Evolutionary conservation across 148 eudicot species (phyloP), one percentile per base, ranked within the genome.

Genomic region (Amaranthus cruentus): DNA sequence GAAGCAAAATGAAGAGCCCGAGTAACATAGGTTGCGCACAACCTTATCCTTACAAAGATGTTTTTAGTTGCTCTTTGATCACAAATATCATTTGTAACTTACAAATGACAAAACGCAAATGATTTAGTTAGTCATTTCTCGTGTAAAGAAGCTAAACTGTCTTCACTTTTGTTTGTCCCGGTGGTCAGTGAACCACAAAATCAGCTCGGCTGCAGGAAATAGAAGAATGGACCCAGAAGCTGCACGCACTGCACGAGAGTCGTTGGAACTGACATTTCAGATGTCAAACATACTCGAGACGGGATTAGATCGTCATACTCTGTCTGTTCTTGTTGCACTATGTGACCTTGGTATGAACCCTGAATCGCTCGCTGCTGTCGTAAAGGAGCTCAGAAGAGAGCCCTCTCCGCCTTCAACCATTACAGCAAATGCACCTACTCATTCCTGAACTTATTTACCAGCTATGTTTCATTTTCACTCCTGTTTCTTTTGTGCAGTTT

Each of bases 241-340:
- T 47, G 93, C 91, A 66, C 80, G 83, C 47, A 86, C 86, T 11
- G 91, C 93, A 0, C 71, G 87, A 10, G 97, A 91, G 12, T 91
- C 97, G 6, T 85, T 91, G 21, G 97, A 91, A 11, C 69, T 91
- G 48, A 89, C 81, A 15, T 91, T 89, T 77, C 90, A 89, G 21
- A 86, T 91, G 89, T 89, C 94, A 6, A 91, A 87, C 79, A 79
- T 89, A 73, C 91, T 91, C 28, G 97, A 87, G 55, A 89, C 97
- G 5, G 91, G 97, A 15, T 76, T 91, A n/a, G 97, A 89, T 79
- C 97, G 97, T 44, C 91, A 91, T 79, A 87, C 97, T 5, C 90
- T 91, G 52, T 91, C 97, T 14, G 80, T 91, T 61, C 84, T 89
- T 43, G 81, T 86, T 62, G 84, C 97, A 14, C 90, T 91, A 2